A percentile compares a stretch with the other conserved stretches of the same genome.
phyloP scores from a whole-genome alignment of 208 protist genomes.

The Borovskyia barvae region DNA sequence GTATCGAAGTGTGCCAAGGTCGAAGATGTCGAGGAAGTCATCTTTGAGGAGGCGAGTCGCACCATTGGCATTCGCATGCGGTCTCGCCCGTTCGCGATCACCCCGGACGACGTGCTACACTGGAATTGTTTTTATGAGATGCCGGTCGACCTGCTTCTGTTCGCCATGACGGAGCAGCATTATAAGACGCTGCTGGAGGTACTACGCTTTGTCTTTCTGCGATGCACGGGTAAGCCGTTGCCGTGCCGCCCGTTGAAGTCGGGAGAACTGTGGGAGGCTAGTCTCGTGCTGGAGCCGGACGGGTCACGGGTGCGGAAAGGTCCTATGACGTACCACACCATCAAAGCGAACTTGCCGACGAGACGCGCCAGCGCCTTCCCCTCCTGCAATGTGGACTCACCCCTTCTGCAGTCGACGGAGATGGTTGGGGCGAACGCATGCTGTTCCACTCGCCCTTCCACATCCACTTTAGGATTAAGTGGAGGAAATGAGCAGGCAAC shows the following conservation, averaged over 20 bases:
- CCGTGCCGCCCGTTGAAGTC: conserved; percentile 9
- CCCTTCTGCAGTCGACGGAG: too few relatives aligned
- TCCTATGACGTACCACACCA: conserved; percentile 12
- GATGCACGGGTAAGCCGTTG: conserved; percentile 14
- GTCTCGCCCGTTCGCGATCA: conserved; percentile 20
- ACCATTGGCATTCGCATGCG: conserved; percentile 37
- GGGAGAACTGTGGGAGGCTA: conserved; percentile 15
- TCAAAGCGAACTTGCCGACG: not conserved
- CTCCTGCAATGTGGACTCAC: too few relatives aligned
- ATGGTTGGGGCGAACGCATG: too few relatives aligned
- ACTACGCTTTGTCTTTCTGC: conserved; percentile 4
- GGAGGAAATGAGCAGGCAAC: too few relatives aligned
- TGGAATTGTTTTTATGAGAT: conserved; percentile 35
- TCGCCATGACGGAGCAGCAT: conserved; percentile 4
- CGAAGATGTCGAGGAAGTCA: conserved; percentile 34
- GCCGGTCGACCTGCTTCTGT: conserved; percentile 41
- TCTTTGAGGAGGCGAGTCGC: conserved; percentile 7
- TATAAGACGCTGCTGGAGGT: conserved; percentile 13
- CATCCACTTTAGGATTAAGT: too few relatives aligned
- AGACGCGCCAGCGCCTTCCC: not conserved
- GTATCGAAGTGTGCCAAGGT: conserved; percentile 35
- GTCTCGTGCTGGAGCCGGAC: conserved; percentile 30
- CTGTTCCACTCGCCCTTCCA: too few relatives aligned
- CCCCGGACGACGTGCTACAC: not conserved
- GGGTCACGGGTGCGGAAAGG: conserved; percentile 34